Percentiles rank a stretch among this genome's conserved stretches.
Evolutionary conservation across 768 basidiomycete genomes (phyloP).

Genomic region (Wakefieldia striispora): DNA sequence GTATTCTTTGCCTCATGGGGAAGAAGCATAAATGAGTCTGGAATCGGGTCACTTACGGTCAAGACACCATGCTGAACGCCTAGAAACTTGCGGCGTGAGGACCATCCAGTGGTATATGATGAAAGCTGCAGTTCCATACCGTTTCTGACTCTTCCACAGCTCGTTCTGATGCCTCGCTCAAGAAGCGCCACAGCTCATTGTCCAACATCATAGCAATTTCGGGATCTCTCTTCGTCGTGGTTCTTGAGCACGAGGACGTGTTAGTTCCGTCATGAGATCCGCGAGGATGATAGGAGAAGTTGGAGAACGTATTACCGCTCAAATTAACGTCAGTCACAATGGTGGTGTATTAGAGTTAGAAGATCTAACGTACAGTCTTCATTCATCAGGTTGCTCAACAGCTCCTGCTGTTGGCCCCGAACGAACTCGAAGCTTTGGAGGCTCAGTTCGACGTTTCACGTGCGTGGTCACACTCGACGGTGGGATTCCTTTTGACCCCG

Average conservation of each 20-base stretch:
- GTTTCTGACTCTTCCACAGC: too few relatives aligned
- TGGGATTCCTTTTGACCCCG: too few relatives aligned
- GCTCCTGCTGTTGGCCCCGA: too few relatives aligned
- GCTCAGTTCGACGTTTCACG: too few relatives aligned
- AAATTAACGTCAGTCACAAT: not conserved
- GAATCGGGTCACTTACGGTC: not conserved
- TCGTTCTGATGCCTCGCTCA: too few relatives aligned
- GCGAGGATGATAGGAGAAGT: not conserved
- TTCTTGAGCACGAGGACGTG: slow-evolving; percentile 1
- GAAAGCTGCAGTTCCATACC: too few relatives aligned
- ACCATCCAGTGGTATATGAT: too few relatives aligned
- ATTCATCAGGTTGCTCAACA: not conserved
- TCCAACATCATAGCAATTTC: not conserved
- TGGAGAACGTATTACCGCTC: not conserved
- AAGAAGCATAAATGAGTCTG: too few relatives aligned
- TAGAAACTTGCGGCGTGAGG: not conserved
- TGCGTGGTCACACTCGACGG: too few relatives aligned
- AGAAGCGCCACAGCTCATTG: too few relatives aligned
- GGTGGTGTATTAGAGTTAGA: not conserved
- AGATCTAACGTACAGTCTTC: not conserved
- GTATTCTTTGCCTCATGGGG: not conserved
- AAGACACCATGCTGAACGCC: not conserved
- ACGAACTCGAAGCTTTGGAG: too few relatives aligned
- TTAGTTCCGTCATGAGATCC: not conserved
- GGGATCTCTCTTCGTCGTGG: not conserved